Evolutionary conservation across 2,329 filamentous ascomycete genomes (phyloP), one percentile per base, ranked within the genome.

Genomic region (Arachnomyces sp.): DNA sequence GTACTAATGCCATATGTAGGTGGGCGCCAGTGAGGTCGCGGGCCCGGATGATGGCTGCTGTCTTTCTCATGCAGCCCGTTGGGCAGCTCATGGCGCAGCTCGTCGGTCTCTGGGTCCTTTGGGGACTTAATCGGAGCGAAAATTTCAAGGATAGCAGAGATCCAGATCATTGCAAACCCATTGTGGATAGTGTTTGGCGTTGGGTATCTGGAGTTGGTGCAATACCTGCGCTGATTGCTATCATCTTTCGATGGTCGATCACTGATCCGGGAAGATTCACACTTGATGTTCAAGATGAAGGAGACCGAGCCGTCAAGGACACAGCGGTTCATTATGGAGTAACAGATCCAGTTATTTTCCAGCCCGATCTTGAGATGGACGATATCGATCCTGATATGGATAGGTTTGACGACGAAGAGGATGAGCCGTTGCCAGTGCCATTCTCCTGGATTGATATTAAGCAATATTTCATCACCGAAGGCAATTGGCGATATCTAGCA

Each of bases 51-150:
- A 89, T 93, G 81, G 84, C 78, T 28, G 74, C 84, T 12, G 86
- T 92, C 39, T 92, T 92, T 55, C 84, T 85, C 50, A 90, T 89
- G 84, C 86, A 93, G 61, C 85, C 86, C 48, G 74, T 92, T 38
- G 86, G 86, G 14, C 86, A 92, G 62, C 79, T 92, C 40, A 72
- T 71, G 17, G 85, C 82, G 36, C 84, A 84, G 34, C 75, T 90
- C 21, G 72, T 92, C 47, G 82, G 21, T 9, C 21, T 25, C 21
- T 25, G 21, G 21, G 21, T 25, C 21, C 21, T 25, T 25, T 25
- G 21, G 21, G 21, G 21, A 25, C 21, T 25, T 25, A 25, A 25
- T 9, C 5, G 21, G 21, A 25, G 21, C 5, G 9, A 25, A 9
- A 25, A 25, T 25, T 25, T 25, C 21, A 9, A 25, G 21, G 5